These are phyloP conservation scores for Coniochaeta prunicola DNA, from an alignment of 2,329 filamentous ascomycete species.

Conservation along the genomic window DNA sequence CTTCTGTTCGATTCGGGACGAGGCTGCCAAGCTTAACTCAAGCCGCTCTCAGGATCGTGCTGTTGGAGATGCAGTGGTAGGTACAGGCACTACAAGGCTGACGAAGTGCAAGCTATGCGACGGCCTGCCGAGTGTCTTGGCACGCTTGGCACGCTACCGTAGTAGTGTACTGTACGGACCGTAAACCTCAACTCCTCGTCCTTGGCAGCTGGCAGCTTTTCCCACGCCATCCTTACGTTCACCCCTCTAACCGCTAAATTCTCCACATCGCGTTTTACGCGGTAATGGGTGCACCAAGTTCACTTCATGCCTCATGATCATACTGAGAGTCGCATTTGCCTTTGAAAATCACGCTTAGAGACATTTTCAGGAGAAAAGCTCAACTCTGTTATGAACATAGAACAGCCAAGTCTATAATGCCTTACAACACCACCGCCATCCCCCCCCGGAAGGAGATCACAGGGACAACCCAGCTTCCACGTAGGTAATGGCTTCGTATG, in stretches of 20 bases:
- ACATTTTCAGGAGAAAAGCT: neutral
- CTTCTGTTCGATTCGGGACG: slow-evolving; percentile 8
- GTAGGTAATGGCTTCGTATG: slow-evolving; percentile 48
- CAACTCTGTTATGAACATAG: neutral
- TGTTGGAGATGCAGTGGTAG: neutral
- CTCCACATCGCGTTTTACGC: neutral
- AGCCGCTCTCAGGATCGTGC: neutral
- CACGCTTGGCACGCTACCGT: too few relatives aligned
- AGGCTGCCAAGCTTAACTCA: neutral
- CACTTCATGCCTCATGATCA: neutral
- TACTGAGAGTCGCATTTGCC: neutral
- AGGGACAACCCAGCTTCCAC: slow-evolving; percentile 75
- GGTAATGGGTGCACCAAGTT: neutral
- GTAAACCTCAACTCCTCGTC: neutral
- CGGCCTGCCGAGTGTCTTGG: neutral
- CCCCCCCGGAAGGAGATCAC: slow-evolving; percentile 74
- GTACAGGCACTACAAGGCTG: neutral
- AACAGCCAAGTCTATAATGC: slow-evolving; percentile 49
- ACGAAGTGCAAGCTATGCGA: neutral
- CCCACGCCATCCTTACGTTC: neutral
- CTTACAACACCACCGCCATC: slow-evolving; percentile 83
- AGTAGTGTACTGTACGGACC: too few relatives aligned
- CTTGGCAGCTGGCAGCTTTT: neutral
- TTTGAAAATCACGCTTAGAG: neutral
- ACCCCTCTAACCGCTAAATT: neutral